Conservation (phyloP, 345 rosid species). For the Populus ilicifolia region DNA sequence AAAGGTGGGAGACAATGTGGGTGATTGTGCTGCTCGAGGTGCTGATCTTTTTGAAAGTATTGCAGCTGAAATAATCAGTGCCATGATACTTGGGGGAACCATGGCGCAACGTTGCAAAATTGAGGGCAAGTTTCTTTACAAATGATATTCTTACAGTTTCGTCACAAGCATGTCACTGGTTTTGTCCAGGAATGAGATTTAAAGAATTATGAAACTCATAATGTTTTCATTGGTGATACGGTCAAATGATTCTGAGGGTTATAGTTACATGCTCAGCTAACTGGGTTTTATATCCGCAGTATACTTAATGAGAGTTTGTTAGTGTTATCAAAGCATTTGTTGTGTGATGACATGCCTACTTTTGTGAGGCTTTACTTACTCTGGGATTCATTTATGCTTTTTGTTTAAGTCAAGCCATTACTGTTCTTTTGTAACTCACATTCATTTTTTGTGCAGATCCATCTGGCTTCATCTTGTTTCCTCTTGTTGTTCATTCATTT, state of each 20-base stretch:
- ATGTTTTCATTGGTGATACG: background rate
- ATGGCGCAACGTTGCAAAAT: constrained; percentile 94
- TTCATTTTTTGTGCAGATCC: constrained; percentile 67
- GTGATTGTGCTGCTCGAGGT: constrained; percentile 99
- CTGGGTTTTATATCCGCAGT: background rate
- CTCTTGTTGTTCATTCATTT: constrained; percentile 95
- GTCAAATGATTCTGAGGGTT: background rate
- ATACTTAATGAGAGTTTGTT: background rate
- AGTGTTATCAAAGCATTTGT: background rate
- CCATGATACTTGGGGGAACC: constrained; percentile 99
- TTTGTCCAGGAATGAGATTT: background rate
- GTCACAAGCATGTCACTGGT: background rate
- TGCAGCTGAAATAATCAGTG: constrained; percentile 98
- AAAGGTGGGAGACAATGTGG: constrained; percentile 99
- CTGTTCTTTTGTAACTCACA: constrained; percentile 13
- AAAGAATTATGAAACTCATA: background rate
- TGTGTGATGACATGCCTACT: background rate
- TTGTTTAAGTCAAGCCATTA: background rate
- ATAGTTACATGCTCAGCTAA: background rate
- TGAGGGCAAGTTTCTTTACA: constrained; percentile 49
- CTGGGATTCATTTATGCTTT: constrained; percentile 1
- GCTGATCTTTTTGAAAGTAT: constrained; percentile 99
- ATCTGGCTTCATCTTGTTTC: constrained; percentile 96
- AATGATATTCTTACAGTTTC: background rate
- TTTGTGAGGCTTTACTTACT: background rate